Evolutionary conservation across 495 filamentous ascomycete species (phyloP).

Genomic region (Aspergillus mulundensis): DNA sequence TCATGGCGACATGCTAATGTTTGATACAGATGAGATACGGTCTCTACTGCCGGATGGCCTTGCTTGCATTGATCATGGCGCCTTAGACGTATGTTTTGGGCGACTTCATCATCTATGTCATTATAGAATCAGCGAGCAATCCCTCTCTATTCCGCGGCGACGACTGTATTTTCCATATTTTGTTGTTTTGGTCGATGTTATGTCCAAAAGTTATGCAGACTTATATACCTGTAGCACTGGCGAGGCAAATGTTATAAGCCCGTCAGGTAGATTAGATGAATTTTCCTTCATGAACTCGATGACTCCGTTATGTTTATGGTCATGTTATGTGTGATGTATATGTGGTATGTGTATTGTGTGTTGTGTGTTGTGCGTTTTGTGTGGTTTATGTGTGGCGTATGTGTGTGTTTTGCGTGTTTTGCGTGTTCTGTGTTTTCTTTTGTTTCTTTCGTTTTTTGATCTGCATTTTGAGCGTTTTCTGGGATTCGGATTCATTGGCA

Average conservation of each 20-base stretch:
- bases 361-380: conserved; percentile 23
- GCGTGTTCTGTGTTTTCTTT: conserved; percentile 19
- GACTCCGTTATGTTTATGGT: conserved; percentile 34
- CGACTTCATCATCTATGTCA: conserved; percentile 10
- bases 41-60: conserved; percentile 94
- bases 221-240: conserved; percentile 34
- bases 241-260: conserved; percentile 19
- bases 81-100: conserved; percentile 32
- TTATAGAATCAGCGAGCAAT: conserved; percentile 1
- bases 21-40: conserved; percentile 86
- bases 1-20: conserved; percentile 32
- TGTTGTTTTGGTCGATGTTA: conserved; percentile 16
- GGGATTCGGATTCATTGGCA: too few species aligned
- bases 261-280: conserved; percentile 46
- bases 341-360: conserved; percentile 1
- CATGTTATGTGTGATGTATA: conserved; percentile 27
- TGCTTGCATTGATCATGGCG: conserved; percentile 88
- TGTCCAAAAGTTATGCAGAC: conserved; percentile 36
- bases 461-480: background rate
- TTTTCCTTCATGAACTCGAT: conserved; percentile 38
- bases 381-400: conserved; percentile 12
- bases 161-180: conserved; percentile 26
- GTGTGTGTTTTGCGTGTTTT: conserved; percentile 19
- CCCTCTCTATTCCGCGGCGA: conserved; percentile 12
- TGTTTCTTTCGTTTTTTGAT: conserved; percentile 17